Conservation (phyloP, 2,329 filamentous ascomycete species). For the Colletotrichum brevisporum region DNA sequence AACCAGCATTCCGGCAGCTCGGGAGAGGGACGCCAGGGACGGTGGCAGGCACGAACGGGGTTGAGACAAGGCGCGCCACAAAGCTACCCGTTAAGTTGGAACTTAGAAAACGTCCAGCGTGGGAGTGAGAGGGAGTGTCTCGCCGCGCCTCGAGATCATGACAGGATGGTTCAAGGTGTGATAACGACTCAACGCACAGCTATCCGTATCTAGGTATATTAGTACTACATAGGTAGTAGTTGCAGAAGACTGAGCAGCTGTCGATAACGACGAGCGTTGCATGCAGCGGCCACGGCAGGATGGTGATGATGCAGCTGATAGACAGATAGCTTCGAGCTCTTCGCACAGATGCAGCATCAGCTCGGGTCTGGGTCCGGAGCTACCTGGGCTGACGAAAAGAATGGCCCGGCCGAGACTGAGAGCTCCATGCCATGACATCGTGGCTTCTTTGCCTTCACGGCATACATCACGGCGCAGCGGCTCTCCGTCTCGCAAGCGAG, state of each 20-base stretch:
- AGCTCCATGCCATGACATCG: constrained; percentile 28
- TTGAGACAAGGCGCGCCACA: constrained; percentile 29
- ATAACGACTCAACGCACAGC: constrained; percentile 10
- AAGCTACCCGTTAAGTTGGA: constrained; percentile 4
- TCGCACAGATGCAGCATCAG: constrained; percentile 27
- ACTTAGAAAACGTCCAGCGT: not conserved
- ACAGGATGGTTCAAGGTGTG: constrained; percentile 5
- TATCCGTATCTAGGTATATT: too few species aligned
- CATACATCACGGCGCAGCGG: constrained; percentile 7
- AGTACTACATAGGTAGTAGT: not conserved
- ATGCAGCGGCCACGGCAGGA: constrained; percentile 12
- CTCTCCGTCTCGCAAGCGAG: not conserved
- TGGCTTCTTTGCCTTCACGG: constrained; percentile 6
- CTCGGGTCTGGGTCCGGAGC: constrained; percentile 9
- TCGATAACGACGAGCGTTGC: constrained; percentile 4
- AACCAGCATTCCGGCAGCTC: constrained; percentile 38
- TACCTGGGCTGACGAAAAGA: constrained; percentile 16
- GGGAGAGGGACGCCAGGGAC: constrained; percentile 26
- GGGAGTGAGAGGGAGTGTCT: constrained; percentile 11
- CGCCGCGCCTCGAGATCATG: not conserved
- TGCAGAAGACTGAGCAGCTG: constrained; percentile 1
- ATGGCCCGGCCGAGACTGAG: not conserved
- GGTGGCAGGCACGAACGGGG: constrained; percentile 15
- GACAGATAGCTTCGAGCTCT: constrained; percentile 13
- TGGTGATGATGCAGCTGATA: constrained; percentile 14